These are phyloP conservation scores for Smithsoniella earleae DNA, from an alignment of 163 green algal genomes.

Conservation along the genomic window DNA sequence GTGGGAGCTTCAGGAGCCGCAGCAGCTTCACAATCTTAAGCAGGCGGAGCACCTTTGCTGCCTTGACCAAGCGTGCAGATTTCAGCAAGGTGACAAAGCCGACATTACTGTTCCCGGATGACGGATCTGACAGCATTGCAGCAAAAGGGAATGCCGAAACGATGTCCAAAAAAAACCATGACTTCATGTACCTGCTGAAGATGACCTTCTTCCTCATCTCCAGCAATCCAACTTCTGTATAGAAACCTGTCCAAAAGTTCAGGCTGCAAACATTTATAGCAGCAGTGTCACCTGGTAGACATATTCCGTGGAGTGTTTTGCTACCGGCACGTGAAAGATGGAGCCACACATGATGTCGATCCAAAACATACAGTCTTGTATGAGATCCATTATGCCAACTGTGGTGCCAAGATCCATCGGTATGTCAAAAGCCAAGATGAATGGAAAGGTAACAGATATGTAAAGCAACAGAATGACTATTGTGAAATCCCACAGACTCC, in stretches of 20 bases:
- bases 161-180: background rate
- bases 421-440: background rate
- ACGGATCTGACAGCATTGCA: background rate
- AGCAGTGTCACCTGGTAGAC: too few species aligned
- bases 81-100: background rate
- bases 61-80: background rate
- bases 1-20: slow-evolving; percentile 27
- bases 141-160: slow-evolving; percentile 9
- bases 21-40: slow-evolving; percentile 36
- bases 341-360: background rate
- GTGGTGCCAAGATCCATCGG: background rate
- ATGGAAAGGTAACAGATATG: background rate
- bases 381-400: background rate
- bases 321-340: background rate
- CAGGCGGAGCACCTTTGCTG: slow-evolving; percentile 9
- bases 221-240: background rate
- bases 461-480: background rate
- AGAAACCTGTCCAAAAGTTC: slow-evolving; percentile 22
- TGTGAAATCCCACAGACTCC: background rate
- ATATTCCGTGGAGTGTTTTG: too few species aligned
- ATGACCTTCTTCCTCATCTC: background rate
- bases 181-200: background rate
- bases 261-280: slow-evolving; percentile 7
- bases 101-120: background rate
- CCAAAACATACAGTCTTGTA: background rate